These are phyloP conservation scores for Penicillium sp. DNA, from an alignment of 2,329 filamentous ascomycete species.

Conservation along the genomic window DNA sequence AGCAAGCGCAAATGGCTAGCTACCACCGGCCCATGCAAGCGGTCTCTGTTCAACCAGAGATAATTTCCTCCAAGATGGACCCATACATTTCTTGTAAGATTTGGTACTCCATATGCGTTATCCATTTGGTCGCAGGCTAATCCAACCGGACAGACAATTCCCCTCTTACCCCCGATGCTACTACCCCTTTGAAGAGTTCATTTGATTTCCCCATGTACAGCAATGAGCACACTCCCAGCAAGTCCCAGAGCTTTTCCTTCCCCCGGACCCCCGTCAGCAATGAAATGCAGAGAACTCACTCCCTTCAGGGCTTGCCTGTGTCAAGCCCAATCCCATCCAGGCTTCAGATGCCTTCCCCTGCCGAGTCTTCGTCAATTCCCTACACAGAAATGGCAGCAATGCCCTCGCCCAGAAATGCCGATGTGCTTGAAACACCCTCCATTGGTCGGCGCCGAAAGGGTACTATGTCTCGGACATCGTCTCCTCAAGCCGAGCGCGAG, in stretches of 20 bases:
- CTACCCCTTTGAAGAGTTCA: conserved; percentile 52
- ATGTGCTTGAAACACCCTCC: conserved; percentile 26
- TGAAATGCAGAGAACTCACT: conserved; percentile 45
- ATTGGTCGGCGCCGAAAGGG: conserved; percentile 21
- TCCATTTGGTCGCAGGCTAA: background rate
- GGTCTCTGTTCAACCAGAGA: conserved; percentile 38
- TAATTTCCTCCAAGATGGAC: conserved; percentile 46
- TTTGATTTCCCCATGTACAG: conserved; percentile 36
- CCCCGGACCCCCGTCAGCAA: conserved; percentile 31
- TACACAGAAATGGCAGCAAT: conserved; percentile 51
- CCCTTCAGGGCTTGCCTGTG: conserved; percentile 43
- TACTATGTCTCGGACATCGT: conserved; percentile 20
- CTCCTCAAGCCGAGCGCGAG: conserved; percentile 34
- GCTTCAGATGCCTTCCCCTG: conserved; percentile 45
- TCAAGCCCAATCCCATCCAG: conserved; percentile 35
- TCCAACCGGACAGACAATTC: conserved; percentile 13
- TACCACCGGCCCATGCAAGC: conserved; percentile 29
- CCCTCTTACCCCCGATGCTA: conserved; percentile 63
- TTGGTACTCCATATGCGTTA: background rate
- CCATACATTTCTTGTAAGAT: conserved; percentile 43
- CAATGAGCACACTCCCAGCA: conserved; percentile 39
- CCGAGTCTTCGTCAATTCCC: conserved; percentile 48
- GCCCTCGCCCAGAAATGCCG: conserved; percentile 27
- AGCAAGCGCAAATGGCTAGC: conserved; percentile 21
- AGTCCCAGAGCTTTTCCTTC: conserved; percentile 32